Evolutionary conservation across 495 filamentous ascomycete species (phyloP), one percentile per base, ranked within the genome.

Genomic region (Baudoinia panamericana): DNA sequence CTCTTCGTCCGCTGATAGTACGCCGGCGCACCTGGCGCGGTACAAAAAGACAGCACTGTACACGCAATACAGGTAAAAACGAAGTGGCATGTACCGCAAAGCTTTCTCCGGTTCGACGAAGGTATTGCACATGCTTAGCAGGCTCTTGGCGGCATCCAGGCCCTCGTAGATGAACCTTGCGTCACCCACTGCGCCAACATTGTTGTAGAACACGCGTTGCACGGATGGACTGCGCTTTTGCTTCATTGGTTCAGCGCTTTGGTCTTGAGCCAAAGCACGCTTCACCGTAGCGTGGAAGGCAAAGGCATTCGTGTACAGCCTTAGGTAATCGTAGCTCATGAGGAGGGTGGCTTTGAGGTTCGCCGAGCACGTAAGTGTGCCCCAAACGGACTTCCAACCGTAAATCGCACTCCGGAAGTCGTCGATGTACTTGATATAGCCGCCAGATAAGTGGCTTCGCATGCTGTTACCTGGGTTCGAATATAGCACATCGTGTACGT

Each of bases 381-480:
- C 73, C 75, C 73, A 79, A 7, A 68, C 61, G 21, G 68, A 71
- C 49, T 79, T 75, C 74, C 74, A 79, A 23, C 68, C 66, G 41
- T 71, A 58, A 11, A 79, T 76, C 8, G 68, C 69, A 11, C 69
- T 63, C 0, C 73, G 70, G 47, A 78, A 78, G 49, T 79, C 75
- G 54, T 79, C 75, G 18, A 75, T 72, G 52, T 75, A 75, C 54
- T 76, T 77, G 29, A 76, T 74, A 45, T 79, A 79, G 43, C 75
- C 67, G 4, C 74, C 74, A 56, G 70, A 72, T 15, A 77, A 55
- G 64, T 77, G 76, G 56, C 75, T 73, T 48, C 76, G 69, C 51
- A 71, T 73, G 43, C 73, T 73, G 24, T 71, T 69, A 19, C 73
- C 71, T 52, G 72, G 75, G 0, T 73, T 73, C 4, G 75, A 73